Evolutionary conservation across 345 rosid genomes (phyloP).

Genomic region (Camelina sativa): DNA sequence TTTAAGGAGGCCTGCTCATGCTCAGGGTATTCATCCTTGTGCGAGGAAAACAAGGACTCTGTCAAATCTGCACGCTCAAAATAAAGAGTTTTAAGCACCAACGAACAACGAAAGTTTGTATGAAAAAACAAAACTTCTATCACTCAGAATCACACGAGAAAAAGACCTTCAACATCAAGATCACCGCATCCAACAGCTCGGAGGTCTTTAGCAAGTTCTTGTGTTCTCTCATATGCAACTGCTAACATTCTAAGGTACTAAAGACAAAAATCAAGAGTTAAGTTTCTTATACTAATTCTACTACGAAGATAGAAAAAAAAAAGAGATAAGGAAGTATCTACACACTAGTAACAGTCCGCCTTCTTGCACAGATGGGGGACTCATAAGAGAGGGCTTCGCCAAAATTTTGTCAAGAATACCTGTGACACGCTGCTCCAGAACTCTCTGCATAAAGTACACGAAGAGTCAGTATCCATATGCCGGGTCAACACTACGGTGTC

Average conservation of each 20-base stretch:
- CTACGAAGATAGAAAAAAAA: slow-evolving; percentile 14
- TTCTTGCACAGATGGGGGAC: slow-evolving; percentile 80
- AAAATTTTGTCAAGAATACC: slow-evolving; percentile 87
- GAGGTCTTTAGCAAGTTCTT: slow-evolving; percentile 95
- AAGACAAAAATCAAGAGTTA: slow-evolving; percentile 49
- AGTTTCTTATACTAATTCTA: slow-evolving; percentile 16
- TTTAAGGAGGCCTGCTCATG: slow-evolving; percentile 90
- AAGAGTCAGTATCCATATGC: slow-evolving; percentile 33
- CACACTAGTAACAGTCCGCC: slow-evolving; percentile 63
- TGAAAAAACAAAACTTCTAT: slow-evolving; percentile 5
- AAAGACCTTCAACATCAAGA: slow-evolving; percentile 90
- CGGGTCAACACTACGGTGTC: slow-evolving; percentile 16
- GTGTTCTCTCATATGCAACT: slow-evolving; percentile 95
- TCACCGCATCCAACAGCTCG: slow-evolving; percentile 97
- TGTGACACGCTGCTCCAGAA: slow-evolving; percentile 97
- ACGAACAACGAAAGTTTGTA: background rate
- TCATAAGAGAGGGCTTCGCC: slow-evolving; percentile 91
- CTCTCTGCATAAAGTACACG: slow-evolving; percentile 63
- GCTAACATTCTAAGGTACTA: slow-evolving; percentile 99
- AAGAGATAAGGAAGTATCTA: slow-evolving; percentile 32
- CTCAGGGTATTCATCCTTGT: slow-evolving; percentile 97
- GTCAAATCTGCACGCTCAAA: slow-evolving; percentile 67
- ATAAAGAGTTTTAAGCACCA: slow-evolving; percentile 33
- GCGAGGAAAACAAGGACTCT: slow-evolving; percentile 87
- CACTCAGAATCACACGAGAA: slow-evolving; percentile 33